Evolutionary conservation across 768 basidiomycete genomes (phyloP).

Genomic region (Lentinus brumalis): DNA sequence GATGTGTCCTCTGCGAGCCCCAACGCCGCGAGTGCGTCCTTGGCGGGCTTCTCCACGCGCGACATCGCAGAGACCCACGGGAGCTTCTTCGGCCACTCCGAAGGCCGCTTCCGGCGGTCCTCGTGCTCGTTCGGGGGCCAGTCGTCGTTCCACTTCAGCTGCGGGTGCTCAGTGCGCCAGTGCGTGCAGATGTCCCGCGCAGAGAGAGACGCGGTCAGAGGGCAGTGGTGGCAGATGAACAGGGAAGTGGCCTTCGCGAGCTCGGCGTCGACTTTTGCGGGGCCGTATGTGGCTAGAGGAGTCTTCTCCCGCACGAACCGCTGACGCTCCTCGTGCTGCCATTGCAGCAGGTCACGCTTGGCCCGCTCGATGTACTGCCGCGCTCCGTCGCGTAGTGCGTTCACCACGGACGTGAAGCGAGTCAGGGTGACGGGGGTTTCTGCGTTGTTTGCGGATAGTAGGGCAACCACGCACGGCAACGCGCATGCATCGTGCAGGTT

Average conservation of each 20-base stretch:
- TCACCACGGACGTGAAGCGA: not conserved
- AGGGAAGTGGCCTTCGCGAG: not conserved
- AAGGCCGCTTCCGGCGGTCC: not conserved
- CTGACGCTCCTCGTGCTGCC: not conserved
- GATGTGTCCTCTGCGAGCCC: not conserved
- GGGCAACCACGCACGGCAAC: not conserved
- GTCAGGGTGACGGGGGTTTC: not conserved
- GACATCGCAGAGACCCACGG: not conserved
- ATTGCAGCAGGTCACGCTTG: not conserved
- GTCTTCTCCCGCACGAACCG: not conserved
- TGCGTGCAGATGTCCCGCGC: not conserved
- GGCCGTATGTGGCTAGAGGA: too few relatives aligned
- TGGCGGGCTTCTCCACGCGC: not conserved
- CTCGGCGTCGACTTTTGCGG: not conserved
- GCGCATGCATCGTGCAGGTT: not conserved
- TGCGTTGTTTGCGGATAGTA: not conserved
- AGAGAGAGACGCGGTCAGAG: not conserved
- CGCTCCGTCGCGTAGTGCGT: not conserved
- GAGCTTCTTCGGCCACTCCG: not conserved
- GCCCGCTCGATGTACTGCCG: not conserved
- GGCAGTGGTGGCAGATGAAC: not conserved
- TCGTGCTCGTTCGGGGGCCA: not conserved
- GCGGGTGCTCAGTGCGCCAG: not conserved
- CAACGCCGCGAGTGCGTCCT: not conserved
- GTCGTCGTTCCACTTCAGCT: not conserved